These are phyloP conservation scores for Bassia scoparia DNA, from an alignment of 148 eudicot genomes.

Conservation along the genomic window DNA sequence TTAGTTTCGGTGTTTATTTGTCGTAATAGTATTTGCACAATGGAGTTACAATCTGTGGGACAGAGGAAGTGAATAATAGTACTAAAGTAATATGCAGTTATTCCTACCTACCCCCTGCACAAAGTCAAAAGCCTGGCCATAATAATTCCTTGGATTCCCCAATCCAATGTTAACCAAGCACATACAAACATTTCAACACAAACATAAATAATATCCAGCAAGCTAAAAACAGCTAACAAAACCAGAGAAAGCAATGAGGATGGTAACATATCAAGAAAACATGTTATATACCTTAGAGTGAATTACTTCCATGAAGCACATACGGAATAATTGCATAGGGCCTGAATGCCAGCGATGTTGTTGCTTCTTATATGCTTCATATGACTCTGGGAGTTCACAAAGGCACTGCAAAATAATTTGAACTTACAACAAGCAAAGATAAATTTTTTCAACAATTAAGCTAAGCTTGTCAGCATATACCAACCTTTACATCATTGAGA, in stretches of 20 bases:
- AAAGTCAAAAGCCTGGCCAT: background rate
- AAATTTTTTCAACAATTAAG: background rate
- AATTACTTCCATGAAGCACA: constrained; percentile 73
- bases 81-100: too few relatives aligned
- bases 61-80: background rate
- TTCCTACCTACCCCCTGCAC: background rate
- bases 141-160: background rate
- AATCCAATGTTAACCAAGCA: background rate
- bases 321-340: constrained; percentile 94
- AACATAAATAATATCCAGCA: background rate
- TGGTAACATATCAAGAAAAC: background rate
- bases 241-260: background rate
- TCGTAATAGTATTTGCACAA: background rate
- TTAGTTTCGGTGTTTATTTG: background rate
- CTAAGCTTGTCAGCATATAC: constrained; percentile 5
- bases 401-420: constrained; percentile 58
- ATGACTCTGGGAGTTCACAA: constrained; percentile 95
- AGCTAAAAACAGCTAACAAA: background rate
- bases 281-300: constrained; percentile 68
- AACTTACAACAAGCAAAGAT: constrained; percentile 18
- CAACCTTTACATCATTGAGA: constrained; percentile 85
- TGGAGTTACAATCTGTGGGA: background rate
- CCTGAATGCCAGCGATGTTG: constrained; percentile 99
- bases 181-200: background rate
- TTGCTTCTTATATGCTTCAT: constrained; percentile 95